Conservation (phyloP, 2,329 filamentous ascomycete genomes). For the Penicillium palitans region DNA sequence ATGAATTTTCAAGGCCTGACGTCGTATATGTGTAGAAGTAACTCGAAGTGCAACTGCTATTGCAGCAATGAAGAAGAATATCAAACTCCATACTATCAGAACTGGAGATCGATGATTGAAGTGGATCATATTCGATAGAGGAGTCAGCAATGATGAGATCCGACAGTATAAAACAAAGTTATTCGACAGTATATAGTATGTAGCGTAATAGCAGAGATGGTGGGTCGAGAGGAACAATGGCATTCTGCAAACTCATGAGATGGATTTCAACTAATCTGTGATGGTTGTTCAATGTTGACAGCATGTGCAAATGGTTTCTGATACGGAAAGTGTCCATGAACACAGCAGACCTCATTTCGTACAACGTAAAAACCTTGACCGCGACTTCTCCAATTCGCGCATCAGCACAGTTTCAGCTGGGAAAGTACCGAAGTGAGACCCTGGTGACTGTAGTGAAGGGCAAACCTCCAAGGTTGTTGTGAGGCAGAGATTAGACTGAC, state of each 20-base stretch:
- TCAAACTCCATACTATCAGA: conserved; percentile 8
- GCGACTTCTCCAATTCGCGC: not conserved
- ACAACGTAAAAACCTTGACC: not conserved
- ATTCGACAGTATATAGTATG: not conserved
- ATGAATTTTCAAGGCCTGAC: not conserved
- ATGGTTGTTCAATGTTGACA: not conserved
- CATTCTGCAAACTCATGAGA: not conserved
- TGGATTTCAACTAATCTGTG: not conserved
- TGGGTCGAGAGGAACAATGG: not conserved
- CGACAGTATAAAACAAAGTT: not conserved
- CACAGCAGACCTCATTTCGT: not conserved
- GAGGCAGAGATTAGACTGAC: not conserved
- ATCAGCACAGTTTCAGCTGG: not conserved
- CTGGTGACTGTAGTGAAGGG: not conserved
- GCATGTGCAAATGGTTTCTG: not conserved
- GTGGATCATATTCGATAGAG: not conserved
- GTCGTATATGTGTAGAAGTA: not conserved
- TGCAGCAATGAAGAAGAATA: conserved; percentile 4
- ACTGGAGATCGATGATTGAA: conserved; percentile 3
- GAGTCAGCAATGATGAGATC: not conserved
- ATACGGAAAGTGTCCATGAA: not conserved
- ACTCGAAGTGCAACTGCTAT: conserved; percentile 3
- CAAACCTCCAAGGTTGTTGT: not conserved
- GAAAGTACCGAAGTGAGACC: not conserved
- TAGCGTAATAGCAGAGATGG: not conserved